Conservation (phyloP, 148 eudicot genomes). For the Vaccinium macrocarpon region DNA sequence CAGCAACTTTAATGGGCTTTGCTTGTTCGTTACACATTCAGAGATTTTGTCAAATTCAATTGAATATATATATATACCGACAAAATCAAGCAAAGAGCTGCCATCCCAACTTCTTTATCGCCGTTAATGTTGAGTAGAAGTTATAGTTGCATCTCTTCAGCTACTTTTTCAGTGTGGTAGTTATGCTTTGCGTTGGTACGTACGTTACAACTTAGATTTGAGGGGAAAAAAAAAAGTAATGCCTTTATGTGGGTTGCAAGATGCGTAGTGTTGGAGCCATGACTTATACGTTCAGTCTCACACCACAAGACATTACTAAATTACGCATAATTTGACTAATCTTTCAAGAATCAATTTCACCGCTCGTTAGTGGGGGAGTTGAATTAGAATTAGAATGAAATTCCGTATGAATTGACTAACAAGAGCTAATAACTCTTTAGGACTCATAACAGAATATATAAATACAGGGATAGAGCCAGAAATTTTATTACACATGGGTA, state of each 20-base stretch:
- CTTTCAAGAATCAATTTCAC: too few species aligned
- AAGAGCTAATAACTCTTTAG: not conserved
- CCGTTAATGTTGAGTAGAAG: not conserved
- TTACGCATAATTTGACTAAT: not conserved
- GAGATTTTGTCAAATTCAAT: not conserved
- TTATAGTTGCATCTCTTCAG: not conserved
- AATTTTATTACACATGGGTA: too few species aligned
- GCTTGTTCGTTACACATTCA: conserved; percentile 1
- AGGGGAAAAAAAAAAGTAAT: not conserved
- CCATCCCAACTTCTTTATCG: not conserved
- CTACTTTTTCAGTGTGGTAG: not conserved
- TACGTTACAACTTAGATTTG: not conserved
- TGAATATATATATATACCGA: not conserved
- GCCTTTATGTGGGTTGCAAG: not conserved
- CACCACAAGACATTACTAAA: not conserved
- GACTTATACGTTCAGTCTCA: not conserved
- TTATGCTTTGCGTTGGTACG: not conserved
- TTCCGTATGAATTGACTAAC: not conserved
- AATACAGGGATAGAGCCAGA: too few species aligned
- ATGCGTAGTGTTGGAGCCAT: conserved; percentile 1
- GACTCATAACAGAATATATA: too few species aligned
- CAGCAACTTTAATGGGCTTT: not conserved
- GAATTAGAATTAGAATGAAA: too few species aligned
- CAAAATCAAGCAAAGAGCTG: not conserved
- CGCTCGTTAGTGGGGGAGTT: not conserved